These are phyloP conservation scores for Neofusicoccum umdonicola DNA, from an alignment of 2,329 filamentous ascomycete species.

Conservation along the genomic window DNA sequence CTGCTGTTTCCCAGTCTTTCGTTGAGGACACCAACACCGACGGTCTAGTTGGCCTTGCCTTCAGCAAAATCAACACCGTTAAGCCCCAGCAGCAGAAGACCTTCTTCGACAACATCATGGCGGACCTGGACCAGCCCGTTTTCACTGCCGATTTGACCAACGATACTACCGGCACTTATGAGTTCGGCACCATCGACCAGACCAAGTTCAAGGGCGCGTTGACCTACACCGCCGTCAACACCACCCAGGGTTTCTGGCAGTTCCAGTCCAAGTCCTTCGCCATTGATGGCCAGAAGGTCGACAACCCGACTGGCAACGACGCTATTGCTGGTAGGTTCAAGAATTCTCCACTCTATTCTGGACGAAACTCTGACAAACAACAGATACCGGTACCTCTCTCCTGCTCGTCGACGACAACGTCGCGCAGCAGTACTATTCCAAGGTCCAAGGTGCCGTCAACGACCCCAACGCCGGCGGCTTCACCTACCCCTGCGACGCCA, in stretches of 20 bases:
- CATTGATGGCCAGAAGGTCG: conserved; percentile 55
- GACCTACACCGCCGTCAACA: conserved; percentile 61
- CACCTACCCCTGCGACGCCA: conserved; percentile 43
- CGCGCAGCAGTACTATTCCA: conserved; percentile 46
- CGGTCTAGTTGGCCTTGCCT: conserved; percentile 59
- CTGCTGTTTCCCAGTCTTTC: conserved; percentile 57
- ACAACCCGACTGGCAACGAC: conserved; percentile 49
- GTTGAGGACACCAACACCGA: conserved; percentile 59
- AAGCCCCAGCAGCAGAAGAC: conserved; percentile 63
- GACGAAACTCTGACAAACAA: neutral
- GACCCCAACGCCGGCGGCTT: conserved; percentile 40
- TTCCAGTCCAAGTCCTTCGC: conserved; percentile 58
- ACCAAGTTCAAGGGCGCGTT: conserved; percentile 63
- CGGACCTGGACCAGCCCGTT: conserved; percentile 61
- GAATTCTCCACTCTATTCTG: too few species aligned
- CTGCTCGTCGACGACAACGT: conserved; percentile 58
- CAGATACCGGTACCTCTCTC: conserved; percentile 60
- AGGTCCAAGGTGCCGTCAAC: conserved; percentile 39
- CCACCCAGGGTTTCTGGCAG: conserved; percentile 66
- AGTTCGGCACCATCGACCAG: conserved; percentile 69
- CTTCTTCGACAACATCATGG: conserved; percentile 69
- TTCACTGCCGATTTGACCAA: conserved; percentile 69
- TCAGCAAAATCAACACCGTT: conserved; percentile 39
- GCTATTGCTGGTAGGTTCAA: conserved; percentile 39
- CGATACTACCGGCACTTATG: conserved; percentile 62